Conservation (phyloP, 2,329 filamentous ascomycete species). For the Ophioceras dolichostomum region DNA sequence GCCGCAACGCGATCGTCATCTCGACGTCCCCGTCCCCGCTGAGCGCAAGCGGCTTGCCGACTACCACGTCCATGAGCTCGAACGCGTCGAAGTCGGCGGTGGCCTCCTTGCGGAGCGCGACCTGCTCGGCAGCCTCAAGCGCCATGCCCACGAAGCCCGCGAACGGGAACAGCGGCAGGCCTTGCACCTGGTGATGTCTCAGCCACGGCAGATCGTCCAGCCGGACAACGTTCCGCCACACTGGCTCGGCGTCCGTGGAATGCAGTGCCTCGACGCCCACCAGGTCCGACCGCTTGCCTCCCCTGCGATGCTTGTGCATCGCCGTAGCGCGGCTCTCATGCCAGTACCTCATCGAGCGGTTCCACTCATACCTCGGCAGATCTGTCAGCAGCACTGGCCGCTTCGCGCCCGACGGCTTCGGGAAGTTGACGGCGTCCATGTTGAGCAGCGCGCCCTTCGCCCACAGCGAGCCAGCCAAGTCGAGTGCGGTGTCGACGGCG, state of each 20-base stretch:
- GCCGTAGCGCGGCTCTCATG: conserved; percentile 30
- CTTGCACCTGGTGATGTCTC: conserved; percentile 19
- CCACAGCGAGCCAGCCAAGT: neutral
- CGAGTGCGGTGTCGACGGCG: neutral
- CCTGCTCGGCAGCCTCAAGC: conserved; percentile 17
- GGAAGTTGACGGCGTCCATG: neutral
- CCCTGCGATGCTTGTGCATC: conserved; percentile 26
- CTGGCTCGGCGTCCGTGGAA: conserved; percentile 11
- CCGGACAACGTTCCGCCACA: conserved; percentile 13
- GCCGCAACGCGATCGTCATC: conserved; percentile 33
- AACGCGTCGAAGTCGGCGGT: conserved; percentile 23
- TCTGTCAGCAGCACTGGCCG: conserved; percentile 29
- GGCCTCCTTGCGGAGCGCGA: conserved; percentile 14
- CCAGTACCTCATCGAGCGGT: conserved; percentile 32
- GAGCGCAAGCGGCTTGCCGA: conserved; percentile 33
- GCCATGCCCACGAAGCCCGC: neutral
- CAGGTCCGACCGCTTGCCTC: conserved; percentile 29
- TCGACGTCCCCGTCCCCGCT: conserved; percentile 36
- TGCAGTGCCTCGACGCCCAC: conserved; percentile 27
- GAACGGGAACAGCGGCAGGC: conserved; percentile 23
- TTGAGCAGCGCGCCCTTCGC: too few species aligned
- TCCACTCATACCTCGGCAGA: conserved; percentile 34
- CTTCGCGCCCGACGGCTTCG: too few species aligned
- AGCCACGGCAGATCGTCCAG: conserved; percentile 23
- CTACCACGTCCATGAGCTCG: conserved; percentile 33